A percentile compares a stretch with the other conserved stretches of the same genome.
phyloP scores from a whole-genome alignment of 495 filamentous ascomycete genomes.

The Cairneyella variabilis region DNA sequence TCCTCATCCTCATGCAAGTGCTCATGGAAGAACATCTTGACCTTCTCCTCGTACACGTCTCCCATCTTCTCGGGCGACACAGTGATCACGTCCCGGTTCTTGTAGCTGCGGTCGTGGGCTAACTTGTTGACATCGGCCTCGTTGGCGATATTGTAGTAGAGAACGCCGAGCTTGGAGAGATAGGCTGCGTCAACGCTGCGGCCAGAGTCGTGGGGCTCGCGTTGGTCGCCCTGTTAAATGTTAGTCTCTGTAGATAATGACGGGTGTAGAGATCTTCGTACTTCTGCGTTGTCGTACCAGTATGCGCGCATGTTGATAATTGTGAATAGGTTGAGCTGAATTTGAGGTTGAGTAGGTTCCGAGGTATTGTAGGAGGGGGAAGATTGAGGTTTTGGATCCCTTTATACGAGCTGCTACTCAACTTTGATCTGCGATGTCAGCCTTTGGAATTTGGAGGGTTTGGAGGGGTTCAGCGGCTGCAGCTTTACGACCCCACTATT shows the following conservation, averaged over 20 bases:
- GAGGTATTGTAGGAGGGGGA: neutral
- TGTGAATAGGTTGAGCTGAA: neutral
- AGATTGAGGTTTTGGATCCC: too few species aligned
- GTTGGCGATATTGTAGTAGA: slow-evolving; percentile 66
- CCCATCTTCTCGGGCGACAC: slow-evolving; percentile 90
- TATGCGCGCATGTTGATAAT: slow-evolving; percentile 72
- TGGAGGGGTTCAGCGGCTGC: too few species aligned
- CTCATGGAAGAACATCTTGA: slow-evolving; percentile 89
- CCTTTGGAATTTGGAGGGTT: too few species aligned
- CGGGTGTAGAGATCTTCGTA: slow-evolving; percentile 42
- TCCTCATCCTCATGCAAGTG: slow-evolving; percentile 98
- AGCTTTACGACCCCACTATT: too few species aligned
- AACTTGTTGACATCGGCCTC: slow-evolving; percentile 65
- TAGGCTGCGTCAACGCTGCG: slow-evolving; percentile 53
- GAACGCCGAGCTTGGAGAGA: slow-evolving; percentile 70
- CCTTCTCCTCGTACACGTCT: slow-evolving; percentile 80
- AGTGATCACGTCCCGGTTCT: slow-evolving; percentile 88
- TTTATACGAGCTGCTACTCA: too few species aligned
- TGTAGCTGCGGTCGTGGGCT: slow-evolving; percentile 74
- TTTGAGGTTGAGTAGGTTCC: neutral
- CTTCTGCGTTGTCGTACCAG: slow-evolving; percentile 74
- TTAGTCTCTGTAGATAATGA: slow-evolving; percentile 10
- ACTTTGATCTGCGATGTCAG: too few species aligned
- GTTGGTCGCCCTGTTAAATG: slow-evolving; percentile 78
- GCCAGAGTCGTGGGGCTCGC: slow-evolving; percentile 83